Evolutionary conservation across 805 yeast genomes (phyloP), one percentile per base, ranked within the genome.

Genomic region (Kodamaea kaohsiungensis): DNA sequence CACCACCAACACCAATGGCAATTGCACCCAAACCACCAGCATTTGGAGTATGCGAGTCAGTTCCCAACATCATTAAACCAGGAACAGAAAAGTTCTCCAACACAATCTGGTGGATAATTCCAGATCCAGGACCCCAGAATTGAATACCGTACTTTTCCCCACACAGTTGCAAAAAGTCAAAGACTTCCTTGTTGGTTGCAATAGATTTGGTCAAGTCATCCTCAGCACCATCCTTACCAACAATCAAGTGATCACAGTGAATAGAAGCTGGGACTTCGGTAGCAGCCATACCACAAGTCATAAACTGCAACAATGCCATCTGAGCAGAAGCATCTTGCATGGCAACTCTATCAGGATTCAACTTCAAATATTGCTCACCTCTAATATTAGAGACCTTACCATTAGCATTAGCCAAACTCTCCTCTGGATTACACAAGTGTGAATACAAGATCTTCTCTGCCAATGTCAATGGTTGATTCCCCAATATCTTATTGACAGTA

Each of bases 301-400:
- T 95, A 78, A 95, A 95, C 76, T 95, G 99, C 64, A 95, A 79
- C 62, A 95, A 79, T n/a, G 99, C 99, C 90, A 93, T 95, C 76
- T 95, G 99, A 16, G 99, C 99, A 33, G 97, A 89, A n/a, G 99
- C 99, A 80, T 95, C 99, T 79, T 95, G 99, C 96, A 96, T 93
- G 25, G 99, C 99, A 48, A 95, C 98, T 71, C 99, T 85, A 70
- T 95, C 99, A 19, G 99, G 99, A 70, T 89, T 85, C 65, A 95
- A 82, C 78, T 95, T 95, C 71, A 95, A 82, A 75, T 95, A 95
- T 51, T 92, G 85, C 49, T 86, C 78, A 62, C 99, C 99, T 75
- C 99, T 85, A 59, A 87, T 75, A 61, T 82, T 80, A 51, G 76
- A 64, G 15, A 83, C 67, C 52, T 76, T 72, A 9, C 83, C 80